Evolutionary conservation across 176 grass and related monocot species (phyloP), one percentile per base, ranked within the genome.

Genomic region (Avena eriantha): DNA sequence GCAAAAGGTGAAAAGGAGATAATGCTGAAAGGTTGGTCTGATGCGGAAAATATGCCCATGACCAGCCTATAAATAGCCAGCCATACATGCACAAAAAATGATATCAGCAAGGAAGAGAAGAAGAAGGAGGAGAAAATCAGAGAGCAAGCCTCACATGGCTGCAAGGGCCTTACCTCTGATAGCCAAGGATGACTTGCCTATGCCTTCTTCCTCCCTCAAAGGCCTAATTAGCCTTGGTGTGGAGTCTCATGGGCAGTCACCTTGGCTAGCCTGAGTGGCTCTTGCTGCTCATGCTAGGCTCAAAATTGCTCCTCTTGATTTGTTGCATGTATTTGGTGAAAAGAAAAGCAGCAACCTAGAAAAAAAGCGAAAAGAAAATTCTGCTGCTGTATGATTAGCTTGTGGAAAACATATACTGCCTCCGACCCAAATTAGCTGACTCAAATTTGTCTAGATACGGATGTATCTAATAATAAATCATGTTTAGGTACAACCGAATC

Each of bases 261-360:
- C 88, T 90, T 90, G 88, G 88, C 88, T 82, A 86, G 70, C 59
- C 88, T 89, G 88, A 31, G 24, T 69, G 49, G 11, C 71, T 82
- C 78, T 82, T 81, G 36, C 69, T 43, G 31, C 77, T 57, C 79
- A 92, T 88, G 83, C 78, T 65, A 82, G 83, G 35, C 86, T 73
- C 10, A 47, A 47, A 23, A 23, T 82, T 82, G 66, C 56, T 67
- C 66, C 80, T 84, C 57, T 77, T 33, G 12, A 57, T 43, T 46
- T 26, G 22, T 16, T 48, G 22, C 12, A 21, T n/a, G 12, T 18
- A 47, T 48, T 35, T 75, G 14, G 10, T 16, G 29, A 15, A 54
- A 13, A 33, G 26, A 31, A 33, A 33, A 16, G n/a, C 31, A 33
- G 6, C 10, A 6, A 3, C 22, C 23, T 23, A n/a, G 3, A 63